A percentile compares a stretch with the other conserved stretches of the same genome.
phyloP scores from a whole-genome alignment of 2,329 filamentous ascomycete genomes.

The Didymella pomorum region DNA sequence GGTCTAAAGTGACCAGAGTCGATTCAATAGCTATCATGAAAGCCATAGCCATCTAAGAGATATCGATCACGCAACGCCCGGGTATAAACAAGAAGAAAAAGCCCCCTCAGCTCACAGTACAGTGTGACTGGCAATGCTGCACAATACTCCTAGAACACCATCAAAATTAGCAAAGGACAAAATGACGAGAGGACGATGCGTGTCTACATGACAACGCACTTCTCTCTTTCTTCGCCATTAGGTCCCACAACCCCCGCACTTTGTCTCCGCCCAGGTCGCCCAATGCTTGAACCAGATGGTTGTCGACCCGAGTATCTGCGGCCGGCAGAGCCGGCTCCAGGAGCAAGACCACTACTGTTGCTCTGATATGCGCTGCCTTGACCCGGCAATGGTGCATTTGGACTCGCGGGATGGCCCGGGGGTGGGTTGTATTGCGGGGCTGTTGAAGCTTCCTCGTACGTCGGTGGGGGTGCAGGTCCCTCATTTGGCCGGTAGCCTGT shows the following conservation, averaged over 20 bases:
- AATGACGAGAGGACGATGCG: neutral
- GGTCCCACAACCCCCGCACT: slow-evolving; percentile 34
- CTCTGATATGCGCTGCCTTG: slow-evolving; percentile 40
- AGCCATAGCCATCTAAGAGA: neutral
- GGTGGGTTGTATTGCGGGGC: slow-evolving; percentile 65
- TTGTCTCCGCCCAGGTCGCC: slow-evolving; percentile 35
- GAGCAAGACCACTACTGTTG: slow-evolving; percentile 24
- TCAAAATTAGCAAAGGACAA: neutral
- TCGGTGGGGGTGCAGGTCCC: slow-evolving; percentile 67
- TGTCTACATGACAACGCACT: slow-evolving; percentile 47
- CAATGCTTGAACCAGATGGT: slow-evolving; percentile 17
- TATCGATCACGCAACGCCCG: neutral
- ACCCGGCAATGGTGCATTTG: slow-evolving; percentile 40
- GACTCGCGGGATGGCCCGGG: slow-evolving; percentile 54
- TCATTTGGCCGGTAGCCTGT: slow-evolving; percentile 48
- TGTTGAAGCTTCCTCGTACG: slow-evolving; percentile 70
- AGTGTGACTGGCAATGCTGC: slow-evolving; percentile 4
- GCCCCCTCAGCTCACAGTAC: slow-evolving; percentile 7
- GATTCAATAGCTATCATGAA: neutral
- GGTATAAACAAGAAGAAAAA: slow-evolving; percentile 13
- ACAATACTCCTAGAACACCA: slow-evolving; percentile 2
- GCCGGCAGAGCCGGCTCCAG: slow-evolving; percentile 23
- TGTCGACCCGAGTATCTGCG: slow-evolving; percentile 28
- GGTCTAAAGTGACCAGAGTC: neutral
- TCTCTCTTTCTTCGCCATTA: slow-evolving; percentile 39